phyloP scores from a whole-genome alignment of 129 eudicot genomes.

The Kitagawia praeruptora region DNA sequence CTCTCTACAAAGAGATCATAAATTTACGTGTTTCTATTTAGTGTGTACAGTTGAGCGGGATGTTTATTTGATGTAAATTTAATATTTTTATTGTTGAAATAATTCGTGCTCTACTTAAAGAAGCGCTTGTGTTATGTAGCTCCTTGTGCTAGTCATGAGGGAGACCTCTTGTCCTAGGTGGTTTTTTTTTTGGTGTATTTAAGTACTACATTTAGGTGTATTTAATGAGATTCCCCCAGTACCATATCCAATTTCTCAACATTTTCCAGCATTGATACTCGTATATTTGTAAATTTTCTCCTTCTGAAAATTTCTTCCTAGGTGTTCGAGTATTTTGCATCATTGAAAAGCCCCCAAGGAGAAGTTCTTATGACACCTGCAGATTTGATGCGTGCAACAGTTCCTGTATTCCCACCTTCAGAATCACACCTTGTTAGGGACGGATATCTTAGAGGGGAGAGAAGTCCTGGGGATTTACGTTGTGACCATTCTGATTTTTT shows the following conservation, averaged over 20 bases:
- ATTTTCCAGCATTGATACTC: not conserved
- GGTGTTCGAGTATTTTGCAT: slow-evolving; percentile 94
- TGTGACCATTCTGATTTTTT: slow-evolving; percentile 74
- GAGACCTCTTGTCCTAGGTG: not conserved
- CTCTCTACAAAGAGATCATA: no score
- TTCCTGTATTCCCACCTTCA: slow-evolving; percentile 89
- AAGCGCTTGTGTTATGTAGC: not conserved
- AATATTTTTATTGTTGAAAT: not conserved
- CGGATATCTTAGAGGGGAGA: slow-evolving; percentile 70
- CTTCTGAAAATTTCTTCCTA: slow-evolving; percentile 9
- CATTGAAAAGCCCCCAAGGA: slow-evolving; percentile 36
- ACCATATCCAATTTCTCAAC: not conserved
- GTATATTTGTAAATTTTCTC: not conserved
- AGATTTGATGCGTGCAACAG: slow-evolving; percentile 89
- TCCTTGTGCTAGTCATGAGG: not conserved
- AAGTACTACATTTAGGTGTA: not conserved
- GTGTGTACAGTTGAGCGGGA: not conserved
- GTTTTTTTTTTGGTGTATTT: no score
- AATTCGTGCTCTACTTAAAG: not conserved
- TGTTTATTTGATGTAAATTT: not conserved
- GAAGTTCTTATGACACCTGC: slow-evolving; percentile 75
- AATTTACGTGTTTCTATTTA: no score
- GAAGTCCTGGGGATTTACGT: slow-evolving; percentile 35
- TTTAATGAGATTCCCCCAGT: not conserved
- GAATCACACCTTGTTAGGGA: slow-evolving; percentile 66